Base-by-base conservation (phyloP, 768 basidiomycete species). In the Psilocybe tampanensis region DNA sequence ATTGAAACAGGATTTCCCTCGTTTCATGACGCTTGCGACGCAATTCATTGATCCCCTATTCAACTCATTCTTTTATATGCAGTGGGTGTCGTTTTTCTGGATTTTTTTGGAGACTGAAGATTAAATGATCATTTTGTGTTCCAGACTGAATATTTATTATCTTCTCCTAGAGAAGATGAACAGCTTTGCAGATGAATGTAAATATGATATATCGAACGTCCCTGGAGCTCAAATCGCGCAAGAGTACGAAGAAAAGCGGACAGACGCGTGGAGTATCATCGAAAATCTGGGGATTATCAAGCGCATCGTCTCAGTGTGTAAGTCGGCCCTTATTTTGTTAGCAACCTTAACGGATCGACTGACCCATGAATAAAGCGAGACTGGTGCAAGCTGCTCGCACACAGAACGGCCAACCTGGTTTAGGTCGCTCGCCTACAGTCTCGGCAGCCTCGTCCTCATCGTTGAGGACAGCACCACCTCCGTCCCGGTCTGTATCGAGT, bases 1-100 rank as follows among this genome's bases (percentile, higher is more conserved):
- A 5, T 76, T 98, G 74, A 98, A 99, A 77, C 81, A 85, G 55
- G 97, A 99, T 66, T 79, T 99, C 29, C 95, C 95, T 2, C 85
- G 85, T n/a, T 98, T 98, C 80, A 87, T 98, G 83, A 79, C 77
- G 24, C 83, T 98, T 60, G 80, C 90, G 1, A 90, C 93, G 2
- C 85, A 88, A 61, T 98, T 98, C 74, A 93, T 98, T 68, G 90
- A 95, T 63, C 97, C 97, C 0, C 78, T 98, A n/a, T 99, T 98
- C 84, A 90, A 96, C 65, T 96, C 94, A 17, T 95, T 95, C 81
- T 99, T 90, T 80, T 99, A 96, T 72, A 98, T 99, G 95, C 94
- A 98, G 94, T 95, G 67, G 68, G 94, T 86, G 24, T 42, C 29
- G 26, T 50, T 26, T 21, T 43, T 8, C 39, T 50, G 22, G 23